Evolutionary conservation across 2,329 filamentous ascomycete species (phyloP), one percentile per base, ranked within the genome.

Genomic region (Neoarthrinium moseri): DNA sequence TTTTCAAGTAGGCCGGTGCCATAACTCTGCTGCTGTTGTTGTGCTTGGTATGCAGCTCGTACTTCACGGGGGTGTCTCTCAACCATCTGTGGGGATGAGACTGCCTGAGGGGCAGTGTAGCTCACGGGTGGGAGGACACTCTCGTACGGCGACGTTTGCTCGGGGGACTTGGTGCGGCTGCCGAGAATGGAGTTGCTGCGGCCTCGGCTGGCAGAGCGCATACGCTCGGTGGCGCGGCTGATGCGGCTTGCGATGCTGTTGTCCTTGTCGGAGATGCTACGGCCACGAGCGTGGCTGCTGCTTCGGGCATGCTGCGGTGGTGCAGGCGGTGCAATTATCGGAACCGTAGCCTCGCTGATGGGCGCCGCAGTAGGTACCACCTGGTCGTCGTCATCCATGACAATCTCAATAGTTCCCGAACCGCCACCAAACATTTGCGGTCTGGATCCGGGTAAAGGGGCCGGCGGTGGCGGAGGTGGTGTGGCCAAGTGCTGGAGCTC

Each of bases 371-470:
- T 51, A 11, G 66, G 53, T 3, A 52, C 23, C 45, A 50, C 26
- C 48, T 49, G 27, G 53, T 54, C 32, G 30, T 21, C 37, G 45
- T 59, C 78, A 52, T 85, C 81, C 75, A 83, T 82, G 40, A 86
- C 80, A 50, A 86, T 82, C 60, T 86, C 81, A 52, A 86, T 84
- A 57, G 81, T 76, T 4, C 77, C 80, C 0, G 78, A 75, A 6
- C 71, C 73, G 26, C 48, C 71, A 24, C 65, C 62, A 50, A 73
- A 70, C 36, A 74, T 59, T 6, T 67, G 65, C 3, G 68, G 62
- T 23, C 64, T 66, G 23, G 60, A 56, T 26, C 68, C 63, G 1
- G 77, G 77, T 4, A 83, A 63, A 1, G 81, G 81, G 1, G 79
- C 75, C 0, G 81, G 81, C 1, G 82, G 82, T 0, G 82, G 82